These are phyloP conservation scores for Protomyces pachydermus DNA, from an alignment of 1,139 yeast genomes.

Conservation along the genomic window DNA sequence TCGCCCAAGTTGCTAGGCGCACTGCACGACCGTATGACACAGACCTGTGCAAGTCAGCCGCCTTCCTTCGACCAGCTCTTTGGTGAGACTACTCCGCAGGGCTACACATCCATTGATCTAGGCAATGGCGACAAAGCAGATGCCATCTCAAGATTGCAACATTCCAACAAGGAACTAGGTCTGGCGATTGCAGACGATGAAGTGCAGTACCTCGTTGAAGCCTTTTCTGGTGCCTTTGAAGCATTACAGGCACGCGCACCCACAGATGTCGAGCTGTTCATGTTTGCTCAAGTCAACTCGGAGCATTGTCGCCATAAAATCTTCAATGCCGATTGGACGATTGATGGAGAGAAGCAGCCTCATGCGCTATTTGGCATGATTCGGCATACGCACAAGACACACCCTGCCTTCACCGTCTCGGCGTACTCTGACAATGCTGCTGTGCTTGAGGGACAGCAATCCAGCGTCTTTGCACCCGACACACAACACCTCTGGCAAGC, in stretches of 20 bases:
- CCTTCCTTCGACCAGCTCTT: constrained; percentile 70
- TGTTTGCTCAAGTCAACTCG: constrained; percentile 99
- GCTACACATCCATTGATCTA: constrained; percentile 6
- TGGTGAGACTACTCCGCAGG: constrained; percentile 27
- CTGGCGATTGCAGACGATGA: constrained; percentile 91
- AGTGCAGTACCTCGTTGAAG: constrained; percentile 75
- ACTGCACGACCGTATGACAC: constrained; percentile 94
- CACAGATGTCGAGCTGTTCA: constrained; percentile 94
- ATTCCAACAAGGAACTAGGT: constrained; percentile 77
- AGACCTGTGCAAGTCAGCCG: constrained; percentile 48
- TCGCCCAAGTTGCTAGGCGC: constrained; percentile 50
- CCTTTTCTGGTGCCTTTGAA: constrained; percentile 51
- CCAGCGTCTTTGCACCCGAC: constrained; percentile 68
- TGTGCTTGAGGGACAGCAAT: constrained; percentile 75
- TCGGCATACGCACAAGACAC: constrained; percentile 76
- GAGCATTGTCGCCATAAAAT: constrained; percentile 99
- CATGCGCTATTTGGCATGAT: constrained; percentile 87
- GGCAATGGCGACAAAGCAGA: constrained; percentile 31
- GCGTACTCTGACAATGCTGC: constrained; percentile 99
- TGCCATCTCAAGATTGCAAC: constrained; percentile 58
- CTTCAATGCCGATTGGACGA: constrained; percentile 97
- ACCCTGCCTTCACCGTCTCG: constrained; percentile 78
- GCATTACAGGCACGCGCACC: constrained; percentile 75
- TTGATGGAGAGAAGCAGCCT: constrained; percentile 73
- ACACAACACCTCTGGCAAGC: constrained; percentile 51